phyloP scores from a whole-genome alignment of 805 yeast genomes.

The Brettanomyces custersianus region DNA sequence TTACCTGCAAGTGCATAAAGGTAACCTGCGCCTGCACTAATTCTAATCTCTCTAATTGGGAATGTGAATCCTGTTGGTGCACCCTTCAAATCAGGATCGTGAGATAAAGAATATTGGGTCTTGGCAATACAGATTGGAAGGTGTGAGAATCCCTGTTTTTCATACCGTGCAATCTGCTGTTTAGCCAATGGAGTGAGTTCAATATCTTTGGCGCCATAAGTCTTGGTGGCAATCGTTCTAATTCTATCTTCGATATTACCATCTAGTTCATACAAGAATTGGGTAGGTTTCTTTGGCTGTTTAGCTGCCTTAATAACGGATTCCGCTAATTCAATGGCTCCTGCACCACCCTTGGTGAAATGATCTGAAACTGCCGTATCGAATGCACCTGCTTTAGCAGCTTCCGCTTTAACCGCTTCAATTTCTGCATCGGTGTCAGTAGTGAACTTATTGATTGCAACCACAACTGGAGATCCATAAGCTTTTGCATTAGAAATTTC shows the following conservation, averaged over 20 bases:
- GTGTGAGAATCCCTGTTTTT: constrained; percentile 66
- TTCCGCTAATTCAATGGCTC: constrained; percentile 66
- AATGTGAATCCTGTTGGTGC: constrained; percentile 73
- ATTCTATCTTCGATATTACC: constrained; percentile 59
- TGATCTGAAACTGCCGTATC: constrained; percentile 78
- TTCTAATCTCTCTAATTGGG: constrained; percentile 74
- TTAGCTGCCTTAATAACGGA: constrained; percentile 52
- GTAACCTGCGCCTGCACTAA: constrained; percentile 86
- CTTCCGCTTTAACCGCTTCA: constrained; percentile 55
- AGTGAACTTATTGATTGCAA: constrained; percentile 73
- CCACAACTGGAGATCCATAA: constrained; percentile 73
- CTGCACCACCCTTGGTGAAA: constrained; percentile 82
- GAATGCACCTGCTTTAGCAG: constrained; percentile 68
- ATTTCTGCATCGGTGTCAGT: constrained; percentile 65
- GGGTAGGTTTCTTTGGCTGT: constrained; percentile 14
- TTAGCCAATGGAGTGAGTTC: constrained; percentile 64
- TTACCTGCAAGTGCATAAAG: constrained; percentile 80
- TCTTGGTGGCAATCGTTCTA: constrained; percentile 55
- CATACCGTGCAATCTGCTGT: constrained; percentile 57
- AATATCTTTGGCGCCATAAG: constrained; percentile 72
- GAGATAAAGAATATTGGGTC: constrained; percentile 78
- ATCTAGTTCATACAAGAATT: constrained; percentile 53
- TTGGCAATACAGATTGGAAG: constrained; percentile 81
- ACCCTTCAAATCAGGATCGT: constrained; percentile 75
- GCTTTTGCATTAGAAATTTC: constrained; percentile 65